Evolutionary conservation across 163 green algal genomes (phyloP), one percentile per base, ranked within the genome.

Genomic region (Chloromonas sp.): DNA sequence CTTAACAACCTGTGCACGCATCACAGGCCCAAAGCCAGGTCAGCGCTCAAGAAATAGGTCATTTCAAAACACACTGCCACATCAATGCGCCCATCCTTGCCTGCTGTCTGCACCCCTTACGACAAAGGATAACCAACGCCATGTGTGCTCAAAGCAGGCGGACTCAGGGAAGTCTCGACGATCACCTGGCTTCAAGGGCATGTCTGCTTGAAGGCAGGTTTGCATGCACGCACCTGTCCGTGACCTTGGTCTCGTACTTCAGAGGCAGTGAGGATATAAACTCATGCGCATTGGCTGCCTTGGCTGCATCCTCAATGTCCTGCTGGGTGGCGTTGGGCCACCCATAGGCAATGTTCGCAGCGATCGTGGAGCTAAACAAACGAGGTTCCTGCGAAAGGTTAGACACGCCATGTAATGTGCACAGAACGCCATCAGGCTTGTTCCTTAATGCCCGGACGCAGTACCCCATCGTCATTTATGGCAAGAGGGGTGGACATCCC

Each of bases 211-310:
- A 36, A 36, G 36, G 36, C 36, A 36, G 36, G 36, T 36, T 36
- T 36, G 36, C 36, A 36, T 36, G 36, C 66, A 74, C 84, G 59
- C 70, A 84, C 85, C 83, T 85, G 84, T 91, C 89, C 60, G 89
- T 92, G 5, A 93, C 87, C 0, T 62, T 82, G 2, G 96, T 98
- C 74, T 94, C 86, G 88, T 97, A 99, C 58, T 95, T 95, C 70
- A 95, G 78, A 0, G 93, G 96, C 81, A 99, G 89, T 0, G 84
- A 83, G 14, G 74, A 83, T 87, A 99, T 98, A 91, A 99, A 99
- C 79, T 96, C 94, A 85, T 97, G 92, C 0, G 94, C 95, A 88
- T 98, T 98, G 78, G 96, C 96, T 14, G 91, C 85, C 74, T 81
- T 85, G 0, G 94, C 92, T 1, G 96, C 96, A 59, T 91, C 89